Evolutionary conservation across 257 asterid species (phyloP), one percentile per base, ranked within the genome.

Genomic region (Nicotiana sylvestris): DNA sequence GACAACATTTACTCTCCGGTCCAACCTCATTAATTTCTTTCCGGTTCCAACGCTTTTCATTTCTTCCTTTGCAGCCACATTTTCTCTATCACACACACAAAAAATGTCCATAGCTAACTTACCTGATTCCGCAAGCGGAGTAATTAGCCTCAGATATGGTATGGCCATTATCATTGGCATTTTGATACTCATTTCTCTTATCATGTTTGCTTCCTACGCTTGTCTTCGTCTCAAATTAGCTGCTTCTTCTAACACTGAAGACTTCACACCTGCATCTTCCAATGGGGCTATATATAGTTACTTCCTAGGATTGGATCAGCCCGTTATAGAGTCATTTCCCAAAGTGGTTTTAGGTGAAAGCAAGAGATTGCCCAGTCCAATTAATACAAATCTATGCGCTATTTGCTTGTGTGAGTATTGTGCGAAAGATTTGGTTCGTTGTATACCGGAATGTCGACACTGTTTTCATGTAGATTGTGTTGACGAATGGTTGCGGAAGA

Each of bases 371-470:
- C 85, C 83, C 21, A 69, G 69, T 68, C 82, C 81, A 4, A 25
- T 25, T 11, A 85, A 85, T 72, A 15, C 39, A 27, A 82, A 62
- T 69, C 62, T 85, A 17, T 85, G 87, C 35, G 55, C 87, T 16
- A 85, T 85, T 7, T 85, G 87, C 77, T 77, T 85, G 85, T 76
- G 30, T 77, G 85, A 85, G 2, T 85, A 85, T 15, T 56, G 49
- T 77, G 67, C 27, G 6, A 81, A 76, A 33, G 87, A 85, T 10
- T 66, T 4, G n/a, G n/a, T 85, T 55, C 77, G 87, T 49, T 76
- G 84, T 76, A 81, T 85, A 4, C 87, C 87, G 3, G 85, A 82
- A 3, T 85, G 87, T n/a, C 61, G 57, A 65, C 87, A 85, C 12
- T 85, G 85, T 51, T 85, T 85, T 15, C 87, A 85, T 33, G 83